Percentiles rank a stretch among this genome's conserved stretches.
Conservation (phyloP, 768 basidiomycete species). For the Hygrophorus pudorinus region DNA sequence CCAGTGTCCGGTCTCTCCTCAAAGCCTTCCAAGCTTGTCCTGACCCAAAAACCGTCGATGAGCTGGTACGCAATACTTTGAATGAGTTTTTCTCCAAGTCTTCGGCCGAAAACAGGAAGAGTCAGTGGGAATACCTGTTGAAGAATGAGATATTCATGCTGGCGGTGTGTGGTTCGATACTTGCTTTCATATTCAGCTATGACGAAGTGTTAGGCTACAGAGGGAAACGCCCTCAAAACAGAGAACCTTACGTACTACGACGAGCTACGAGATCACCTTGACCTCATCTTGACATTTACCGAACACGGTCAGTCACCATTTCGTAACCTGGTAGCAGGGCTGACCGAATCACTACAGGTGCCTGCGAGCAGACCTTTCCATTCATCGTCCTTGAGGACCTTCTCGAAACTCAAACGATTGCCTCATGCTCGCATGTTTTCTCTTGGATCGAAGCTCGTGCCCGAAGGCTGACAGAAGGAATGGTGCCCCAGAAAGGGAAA, state of each 20-base stretch:
- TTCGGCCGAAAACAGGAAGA: constrained; percentile 51
- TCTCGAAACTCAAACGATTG: constrained; percentile 77
- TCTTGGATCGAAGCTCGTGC: constrained; percentile 78
- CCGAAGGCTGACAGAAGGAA: constrained; percentile 57
- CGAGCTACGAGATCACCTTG: constrained; percentile 50
- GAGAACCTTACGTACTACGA: constrained; percentile 48
- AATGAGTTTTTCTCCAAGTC: constrained; percentile 29
- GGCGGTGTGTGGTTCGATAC: constrained; percentile 42
- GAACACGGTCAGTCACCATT: constrained; percentile 48
- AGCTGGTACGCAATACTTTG: constrained; percentile 38
- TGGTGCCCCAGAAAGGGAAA: constrained; percentile 83
- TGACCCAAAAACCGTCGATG: constrained; percentile 36
- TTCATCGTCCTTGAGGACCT: constrained; percentile 71
- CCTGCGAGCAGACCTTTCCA: constrained; percentile 68
- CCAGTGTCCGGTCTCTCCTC: constrained; percentile 41
- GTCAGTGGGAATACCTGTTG: constrained; percentile 67
- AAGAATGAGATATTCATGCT: constrained; percentile 62
- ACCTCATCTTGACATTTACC: constrained; percentile 66
- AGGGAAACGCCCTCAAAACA: constrained; percentile 54
- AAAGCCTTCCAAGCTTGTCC: constrained; percentile 41
- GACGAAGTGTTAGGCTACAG: constrained; percentile 39
- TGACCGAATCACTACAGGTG: constrained; percentile 38
- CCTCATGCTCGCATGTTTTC: constrained; percentile 79
- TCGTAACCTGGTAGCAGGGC: background rate
- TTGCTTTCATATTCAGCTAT: background rate